These are phyloP conservation scores for Solanum chiquidenum DNA, from an alignment of 257 asterid genomes.

Conservation along the genomic window DNA sequence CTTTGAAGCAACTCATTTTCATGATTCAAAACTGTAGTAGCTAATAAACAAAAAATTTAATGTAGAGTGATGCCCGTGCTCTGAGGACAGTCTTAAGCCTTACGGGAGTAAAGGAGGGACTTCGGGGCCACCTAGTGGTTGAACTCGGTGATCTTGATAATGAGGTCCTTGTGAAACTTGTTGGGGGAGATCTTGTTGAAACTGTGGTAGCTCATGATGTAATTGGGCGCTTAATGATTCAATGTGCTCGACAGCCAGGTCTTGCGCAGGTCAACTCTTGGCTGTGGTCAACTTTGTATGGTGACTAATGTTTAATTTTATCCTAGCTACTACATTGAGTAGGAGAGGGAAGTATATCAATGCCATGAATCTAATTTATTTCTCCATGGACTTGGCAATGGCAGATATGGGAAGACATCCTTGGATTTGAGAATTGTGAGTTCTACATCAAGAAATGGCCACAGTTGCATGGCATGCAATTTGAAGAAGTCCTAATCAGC, in stretches of 20 bases:
- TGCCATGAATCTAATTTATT: not conserved
- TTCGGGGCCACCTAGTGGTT: constrained; percentile 79
- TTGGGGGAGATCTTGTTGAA: constrained; percentile 87
- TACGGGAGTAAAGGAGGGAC: constrained; percentile 86
- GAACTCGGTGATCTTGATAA: constrained; percentile 89
- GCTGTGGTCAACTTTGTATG: not conserved
- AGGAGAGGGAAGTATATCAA: not conserved
- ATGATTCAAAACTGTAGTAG: constrained; percentile 1
- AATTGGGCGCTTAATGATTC: constrained; percentile 88
- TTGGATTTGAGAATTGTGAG: constrained; percentile 90
- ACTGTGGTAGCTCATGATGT: constrained; percentile 95
- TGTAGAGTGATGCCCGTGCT: constrained; percentile 95
- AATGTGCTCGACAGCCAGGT: constrained; percentile 95
- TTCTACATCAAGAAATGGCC: constrained; percentile 82
- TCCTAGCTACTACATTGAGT: not conserved
- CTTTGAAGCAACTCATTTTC: constrained; percentile 5
- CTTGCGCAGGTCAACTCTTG: constrained; percentile 76
- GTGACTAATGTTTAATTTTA: not conserved
- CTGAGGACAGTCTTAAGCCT: constrained; percentile 84
- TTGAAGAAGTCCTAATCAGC: constrained; percentile 82
- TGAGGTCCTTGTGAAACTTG: constrained; percentile 83
- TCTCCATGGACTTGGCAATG: constrained; percentile 10
- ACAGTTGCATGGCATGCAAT: constrained; percentile 70
- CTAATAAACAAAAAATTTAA: constrained; percentile 8
- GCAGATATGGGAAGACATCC: constrained; percentile 94